A percentile compares a stretch with the other conserved stretches of the same genome.
Evolutionary conservation across 176 grass and related monocot species (phyloP).

Genomic region (Poa pratensis): DNA sequence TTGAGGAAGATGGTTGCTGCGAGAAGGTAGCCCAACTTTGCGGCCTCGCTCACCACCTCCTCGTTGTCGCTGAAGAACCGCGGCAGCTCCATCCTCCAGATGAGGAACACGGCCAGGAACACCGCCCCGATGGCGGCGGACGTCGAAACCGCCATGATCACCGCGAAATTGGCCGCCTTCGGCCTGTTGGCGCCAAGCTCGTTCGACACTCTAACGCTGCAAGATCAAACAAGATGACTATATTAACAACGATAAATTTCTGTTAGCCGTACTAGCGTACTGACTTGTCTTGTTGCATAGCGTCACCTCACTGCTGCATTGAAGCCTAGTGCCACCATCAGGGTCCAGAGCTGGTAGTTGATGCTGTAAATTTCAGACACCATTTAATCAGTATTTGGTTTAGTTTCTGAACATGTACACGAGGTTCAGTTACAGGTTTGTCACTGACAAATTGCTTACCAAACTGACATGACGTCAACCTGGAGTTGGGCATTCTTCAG

Average conservation of each 20-base stretch:
- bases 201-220: constrained; percentile 92
- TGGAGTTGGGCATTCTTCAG: constrained; percentile 68
- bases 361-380: constrained; percentile 56
- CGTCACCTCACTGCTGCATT: constrained; percentile 82
- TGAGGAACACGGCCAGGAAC: constrained; percentile 67
- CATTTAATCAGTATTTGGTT: background rate
- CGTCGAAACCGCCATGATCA: constrained; percentile 66
- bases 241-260: background rate
- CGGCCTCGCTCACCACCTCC: constrained; percentile 58
- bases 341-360: constrained; percentile 87
- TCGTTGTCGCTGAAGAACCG: constrained; percentile 69
- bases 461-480: constrained; percentile 87
- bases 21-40: constrained; percentile 70
- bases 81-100: constrained; percentile 55
- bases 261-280: background rate
- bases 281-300: background rate
- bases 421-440: background rate
- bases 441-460: constrained; percentile 42
- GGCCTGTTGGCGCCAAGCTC: constrained; percentile 84
- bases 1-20: constrained; percentile 85
- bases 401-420: background rate
- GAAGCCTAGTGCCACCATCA: constrained; percentile 92
- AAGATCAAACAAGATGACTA: background rate
- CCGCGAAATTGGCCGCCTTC: constrained; percentile 72
- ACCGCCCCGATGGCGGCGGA: constrained; percentile 60